Base-by-base conservation (phyloP, 306 rosid species). In the Begonia masoniana region DNA sequence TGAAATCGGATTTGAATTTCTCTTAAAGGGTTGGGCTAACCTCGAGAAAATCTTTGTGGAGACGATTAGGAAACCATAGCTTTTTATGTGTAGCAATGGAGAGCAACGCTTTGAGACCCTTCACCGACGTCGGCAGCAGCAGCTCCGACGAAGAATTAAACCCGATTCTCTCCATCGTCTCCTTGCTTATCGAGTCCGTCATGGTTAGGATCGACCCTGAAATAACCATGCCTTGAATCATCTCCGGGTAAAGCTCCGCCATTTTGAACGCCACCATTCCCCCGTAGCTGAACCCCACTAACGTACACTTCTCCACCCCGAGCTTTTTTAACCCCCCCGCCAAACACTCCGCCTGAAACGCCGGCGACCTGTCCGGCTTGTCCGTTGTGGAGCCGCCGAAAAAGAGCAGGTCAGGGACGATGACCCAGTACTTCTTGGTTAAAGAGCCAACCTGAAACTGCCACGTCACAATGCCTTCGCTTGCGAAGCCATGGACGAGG, bases 381-480 rank as follows among this genome's bases (percentile, higher is more conserved):
- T 81, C 84, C 2, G 86, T 61, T 0, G 1, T 5, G 6, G 96
- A 88, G n/a, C 70, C 88, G 1, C 96, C 96, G 17, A 88, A 88
- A 60, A 88, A 88, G 11, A 84, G 75, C 10, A 88, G 76, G 71
- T 88, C 96, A 0, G 96, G 92, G 10, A 88, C 82, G 60, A 84
- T 84, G 4, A 88, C 96, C 0, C 82, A 72, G 70, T 84, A 81
- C 0, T 61, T 57, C 61, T 79, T 84, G 0, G 82, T 45, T 10
- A 88, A 47, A 1, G 85, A 56, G 2, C 59, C 75, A 0, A 87
- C 65, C 59, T 88, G 97, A 45, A 74, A 73, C 35, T 75, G 84
- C 97, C 96, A 88, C 6, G 75, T 88, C 62, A 89, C 88, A 0
- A 89, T 76, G 1, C 97, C 97, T 43, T 89, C 97, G 0, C 71